Base-by-base conservation (phyloP, 2,329 filamentous ascomycete species). In the Trichophyton simii region DNA sequence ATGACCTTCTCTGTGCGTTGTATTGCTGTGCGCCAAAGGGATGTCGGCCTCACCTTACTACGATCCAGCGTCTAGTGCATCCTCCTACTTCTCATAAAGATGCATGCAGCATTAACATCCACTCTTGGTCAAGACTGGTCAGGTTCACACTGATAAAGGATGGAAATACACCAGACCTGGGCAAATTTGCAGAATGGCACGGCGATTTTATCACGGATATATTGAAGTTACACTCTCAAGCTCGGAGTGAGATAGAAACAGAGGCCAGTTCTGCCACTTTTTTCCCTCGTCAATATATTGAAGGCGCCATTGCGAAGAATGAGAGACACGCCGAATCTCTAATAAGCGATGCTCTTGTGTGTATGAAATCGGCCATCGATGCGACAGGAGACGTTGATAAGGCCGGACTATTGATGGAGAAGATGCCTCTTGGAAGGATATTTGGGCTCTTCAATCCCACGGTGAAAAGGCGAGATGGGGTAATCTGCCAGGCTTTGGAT, bases 1-100 rank as follows among this genome's bases (percentile, higher is more conserved):
- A 84, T 64, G 82, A 85, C 66, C 73, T 86, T 15, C 75, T 86
- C 0, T 82, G 79, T 60, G 82, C 80, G 2, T 72, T 86, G 13
- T 85, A 85, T 67, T 84, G 78, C 75, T 78, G 78, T 48, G 79
- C 80, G 42, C 82, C 83, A 28, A 70, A 78, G 31, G 73, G 75
- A 1, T 79, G 75, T 66, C 76, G 83, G n/a, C 81, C 81, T 46
- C 75, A 78, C 50, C 65, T 83, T 3, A 74, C 79, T 59, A 72
- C 77, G 4, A 76, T 85, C 57, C 78, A 75, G 31, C 75, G 79
- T 59, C 75, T 86, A 4, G 82, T 85, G 13, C 77, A 83, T 64
- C 80, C 83, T 62, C 73, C 77, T 13, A 77, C 67, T 15, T 85
- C 83, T 9, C 83, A 85, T 69, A 75, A 77, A 59, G 82, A 83